Conservation (phyloP, 257 asterid species). For the Ajuga chamaepitys region DNA sequence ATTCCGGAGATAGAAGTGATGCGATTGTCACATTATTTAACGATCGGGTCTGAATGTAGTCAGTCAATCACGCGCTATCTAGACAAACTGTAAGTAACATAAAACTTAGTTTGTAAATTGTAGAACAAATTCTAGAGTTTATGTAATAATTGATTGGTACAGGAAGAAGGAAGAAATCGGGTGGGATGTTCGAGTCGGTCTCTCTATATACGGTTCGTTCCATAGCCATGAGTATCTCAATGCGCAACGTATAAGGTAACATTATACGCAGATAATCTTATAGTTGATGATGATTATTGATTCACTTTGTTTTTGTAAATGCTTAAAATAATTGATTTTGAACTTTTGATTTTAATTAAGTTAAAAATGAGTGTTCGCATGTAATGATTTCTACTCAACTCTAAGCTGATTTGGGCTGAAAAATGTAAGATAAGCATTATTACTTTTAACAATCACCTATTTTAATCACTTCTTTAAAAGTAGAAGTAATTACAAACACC, state of each 20-base stretch:
- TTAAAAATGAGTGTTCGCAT: too few species aligned
- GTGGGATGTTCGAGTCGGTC: constrained; percentile 88
- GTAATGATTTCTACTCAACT: too few species aligned
- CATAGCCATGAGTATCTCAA: constrained; percentile 76
- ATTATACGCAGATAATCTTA: not conserved
- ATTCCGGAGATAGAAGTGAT: constrained; percentile 81
- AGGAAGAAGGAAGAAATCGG: constrained; percentile 61
- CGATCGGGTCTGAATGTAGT: constrained; percentile 81
- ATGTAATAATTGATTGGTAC: constrained; percentile 7
- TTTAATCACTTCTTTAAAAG: too few species aligned
- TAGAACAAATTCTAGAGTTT: too few species aligned
- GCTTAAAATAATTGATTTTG: too few species aligned
- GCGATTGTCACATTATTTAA: constrained; percentile 82
- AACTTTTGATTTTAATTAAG: too few species aligned
- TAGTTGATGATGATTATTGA: too few species aligned
- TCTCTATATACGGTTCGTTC: constrained; percentile 59
- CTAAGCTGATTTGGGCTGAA: too few species aligned
- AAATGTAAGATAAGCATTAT: too few species aligned
- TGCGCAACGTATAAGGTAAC: constrained; percentile 75
- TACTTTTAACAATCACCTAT: too few species aligned
- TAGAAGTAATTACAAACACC: too few species aligned
- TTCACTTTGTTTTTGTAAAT: too few species aligned
- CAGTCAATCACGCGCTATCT: constrained; percentile 40
- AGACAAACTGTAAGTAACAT: constrained; percentile 39
- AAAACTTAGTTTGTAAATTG: not conserved